Conservation (phyloP, 805 yeast species). For the Torulaspora maleeae region DNA sequence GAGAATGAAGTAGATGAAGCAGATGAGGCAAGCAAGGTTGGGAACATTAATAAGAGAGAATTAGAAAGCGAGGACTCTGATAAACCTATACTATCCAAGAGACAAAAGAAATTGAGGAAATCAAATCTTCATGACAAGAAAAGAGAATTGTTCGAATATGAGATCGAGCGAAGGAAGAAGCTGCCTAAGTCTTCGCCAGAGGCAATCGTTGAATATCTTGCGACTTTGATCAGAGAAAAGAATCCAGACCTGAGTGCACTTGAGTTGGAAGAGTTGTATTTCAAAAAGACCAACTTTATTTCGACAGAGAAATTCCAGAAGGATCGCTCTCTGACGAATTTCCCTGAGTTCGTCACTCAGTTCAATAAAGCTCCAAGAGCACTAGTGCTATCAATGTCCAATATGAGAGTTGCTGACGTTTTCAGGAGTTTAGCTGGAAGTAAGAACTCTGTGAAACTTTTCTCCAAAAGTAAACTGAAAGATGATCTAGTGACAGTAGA, state of each 20-base stretch:
- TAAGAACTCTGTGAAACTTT: conserved; percentile 61
- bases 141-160: conserved; percentile 61
- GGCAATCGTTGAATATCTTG: conserved; percentile 62
- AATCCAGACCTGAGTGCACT: conserved; percentile 67
- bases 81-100: conserved; percentile 23
- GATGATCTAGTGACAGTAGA: conserved; percentile 47
- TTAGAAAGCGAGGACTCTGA: conserved; percentile 27
- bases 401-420: conserved; percentile 82
- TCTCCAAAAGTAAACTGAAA: conserved; percentile 66
- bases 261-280: conserved; percentile 64
- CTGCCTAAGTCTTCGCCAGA: conserved; percentile 55
- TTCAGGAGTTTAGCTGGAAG: conserved; percentile 55
- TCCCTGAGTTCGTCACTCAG: conserved; percentile 49
- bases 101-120: conserved; percentile 32
- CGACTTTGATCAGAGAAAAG: conserved; percentile 52
- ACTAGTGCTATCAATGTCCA: conserved; percentile 62
- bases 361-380: conserved; percentile 46
- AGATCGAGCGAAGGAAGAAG: conserved; percentile 50
- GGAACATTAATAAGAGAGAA: conserved; percentile 26
- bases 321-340: conserved; percentile 50
- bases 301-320: conserved; percentile 57
- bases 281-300: conserved; percentile 52
- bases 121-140: conserved; percentile 58
- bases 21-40: conserved; percentile 1
- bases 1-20: background rate